These are phyloP conservation scores for Schizothecium vesticola DNA, from an alignment of 495 filamentous ascomycete genomes.

Conservation along the genomic window DNA sequence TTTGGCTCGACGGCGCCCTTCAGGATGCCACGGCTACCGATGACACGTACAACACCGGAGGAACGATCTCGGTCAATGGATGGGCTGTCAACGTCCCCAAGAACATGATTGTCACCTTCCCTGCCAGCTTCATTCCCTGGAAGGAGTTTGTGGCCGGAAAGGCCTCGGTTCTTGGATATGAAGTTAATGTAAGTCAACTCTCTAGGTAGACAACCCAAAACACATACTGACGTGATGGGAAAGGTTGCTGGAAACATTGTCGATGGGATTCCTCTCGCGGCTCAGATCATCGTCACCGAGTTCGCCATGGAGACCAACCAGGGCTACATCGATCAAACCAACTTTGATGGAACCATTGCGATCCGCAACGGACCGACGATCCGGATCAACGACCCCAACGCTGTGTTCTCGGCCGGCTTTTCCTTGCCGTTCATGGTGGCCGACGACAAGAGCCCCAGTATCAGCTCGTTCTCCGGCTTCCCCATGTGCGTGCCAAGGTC, in stretches of 20 bases:
- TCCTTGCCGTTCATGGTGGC: slow-evolving; percentile 33
- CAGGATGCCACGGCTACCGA: slow-evolving; percentile 23
- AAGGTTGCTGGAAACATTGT: slow-evolving; percentile 35
- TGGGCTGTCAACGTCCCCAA: slow-evolving; percentile 36
- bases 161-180: slow-evolving; percentile 22
- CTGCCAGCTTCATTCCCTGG: slow-evolving; percentile 35
- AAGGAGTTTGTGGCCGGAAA: slow-evolving; percentile 27
- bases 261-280: slow-evolving; percentile 30
- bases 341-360: slow-evolving; percentile 27
- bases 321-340: slow-evolving; percentile 32
- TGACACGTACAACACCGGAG: slow-evolving; percentile 33
- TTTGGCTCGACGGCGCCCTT: slow-evolving; percentile 13
- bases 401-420: slow-evolving; percentile 29
- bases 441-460: slow-evolving; percentile 35
- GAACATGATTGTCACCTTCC: slow-evolving; percentile 39
- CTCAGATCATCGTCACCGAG: slow-evolving; percentile 29
- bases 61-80: slow-evolving; percentile 33
- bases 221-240: background rate
- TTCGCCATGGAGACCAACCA: slow-evolving; percentile 27
- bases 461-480: slow-evolving; percentile 37
- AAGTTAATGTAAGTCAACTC: slow-evolving; percentile 24
- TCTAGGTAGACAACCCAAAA: background rate
- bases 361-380: slow-evolving; percentile 33
- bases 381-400: slow-evolving; percentile 41
- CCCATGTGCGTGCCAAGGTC: slow-evolving; percentile 41